Conservation (phyloP, 1,284 basidiomycete species). For the Caloboletus firmus region DNA sequence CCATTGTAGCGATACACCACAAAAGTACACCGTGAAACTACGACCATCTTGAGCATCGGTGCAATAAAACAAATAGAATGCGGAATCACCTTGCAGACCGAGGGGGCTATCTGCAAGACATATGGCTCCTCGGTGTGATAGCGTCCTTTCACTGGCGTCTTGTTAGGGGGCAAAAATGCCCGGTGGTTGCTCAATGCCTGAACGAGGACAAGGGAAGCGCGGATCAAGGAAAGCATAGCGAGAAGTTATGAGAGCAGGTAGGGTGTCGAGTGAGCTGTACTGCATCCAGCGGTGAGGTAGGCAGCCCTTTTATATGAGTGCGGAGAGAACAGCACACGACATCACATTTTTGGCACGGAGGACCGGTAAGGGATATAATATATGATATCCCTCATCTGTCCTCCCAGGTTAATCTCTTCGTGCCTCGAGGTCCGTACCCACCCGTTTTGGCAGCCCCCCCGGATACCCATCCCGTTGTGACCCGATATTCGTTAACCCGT, state of each 20-base stretch:
- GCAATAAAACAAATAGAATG: not conserved
- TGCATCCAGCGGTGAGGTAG: not conserved
- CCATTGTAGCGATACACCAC: conserved; percentile 51
- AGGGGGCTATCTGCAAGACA: conserved; percentile 56
- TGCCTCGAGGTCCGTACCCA: not conserved
- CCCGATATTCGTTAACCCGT: not conserved
- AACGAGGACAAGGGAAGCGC: conserved; percentile 46
- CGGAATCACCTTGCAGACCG: conserved; percentile 51
- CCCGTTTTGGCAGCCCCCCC: not conserved
- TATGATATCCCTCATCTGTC: not conserved
- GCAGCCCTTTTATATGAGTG: conserved; percentile 17
- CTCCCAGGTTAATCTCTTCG: not conserved
- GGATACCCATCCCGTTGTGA: conserved; percentile 7
- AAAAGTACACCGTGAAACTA: conserved; percentile 53
- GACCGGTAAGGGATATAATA: conserved; percentile 6
- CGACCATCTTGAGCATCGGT: conserved; percentile 1
- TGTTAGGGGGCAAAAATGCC: conserved; percentile 61
- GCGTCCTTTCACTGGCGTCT: conserved; percentile 49
- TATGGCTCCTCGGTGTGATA: conserved; percentile 56
- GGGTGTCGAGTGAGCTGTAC: not conserved
- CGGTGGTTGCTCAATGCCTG: conserved; percentile 55
- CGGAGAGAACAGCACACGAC: not conserved
- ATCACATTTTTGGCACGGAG: conserved; percentile 5
- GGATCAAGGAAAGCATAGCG: conserved; percentile 43
- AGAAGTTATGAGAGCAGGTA: not conserved